Conservation (phyloP, 441 rosid species). For the Populus hybrid region DNA sequence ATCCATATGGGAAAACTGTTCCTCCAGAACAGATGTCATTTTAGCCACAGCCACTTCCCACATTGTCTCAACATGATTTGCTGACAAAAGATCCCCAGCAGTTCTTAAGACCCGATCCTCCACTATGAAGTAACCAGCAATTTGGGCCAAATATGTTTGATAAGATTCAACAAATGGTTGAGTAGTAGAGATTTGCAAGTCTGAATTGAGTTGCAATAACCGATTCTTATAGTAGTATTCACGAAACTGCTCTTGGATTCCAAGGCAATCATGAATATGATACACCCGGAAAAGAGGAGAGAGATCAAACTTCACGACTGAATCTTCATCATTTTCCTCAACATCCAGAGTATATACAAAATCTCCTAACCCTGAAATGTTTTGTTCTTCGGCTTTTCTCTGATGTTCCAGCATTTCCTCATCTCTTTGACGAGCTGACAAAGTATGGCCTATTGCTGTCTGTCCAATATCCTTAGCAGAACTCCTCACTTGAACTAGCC, state of each 20-base stretch:
- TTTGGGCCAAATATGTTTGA: slow-evolving; percentile 82
- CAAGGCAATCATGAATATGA: slow-evolving; percentile 80
- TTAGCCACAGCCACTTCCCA: slow-evolving; percentile 86
- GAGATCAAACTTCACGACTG: slow-evolving; percentile 69
- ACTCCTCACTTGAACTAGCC: slow-evolving; percentile 83
- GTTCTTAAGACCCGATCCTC: slow-evolving; percentile 92
- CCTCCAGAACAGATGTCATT: slow-evolving; percentile 59
- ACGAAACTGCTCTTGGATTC: slow-evolving; percentile 72
- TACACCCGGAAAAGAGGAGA: slow-evolving; percentile 84
- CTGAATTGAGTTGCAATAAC: slow-evolving; percentile 74
- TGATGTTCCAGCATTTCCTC: slow-evolving; percentile 84
- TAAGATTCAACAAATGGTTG: slow-evolving; percentile 91
- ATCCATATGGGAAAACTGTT: slow-evolving; percentile 75
- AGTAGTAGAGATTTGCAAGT: slow-evolving; percentile 65
- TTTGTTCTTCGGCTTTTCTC: slow-evolving; percentile 89
- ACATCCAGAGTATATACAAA: slow-evolving; percentile 62
- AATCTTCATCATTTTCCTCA: slow-evolving; percentile 77
- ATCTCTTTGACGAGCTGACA: slow-evolving; percentile 83
- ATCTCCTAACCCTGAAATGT: slow-evolving; percentile 61
- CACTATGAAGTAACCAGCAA: slow-evolving; percentile 87
- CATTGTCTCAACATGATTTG: slow-evolving; percentile 87
- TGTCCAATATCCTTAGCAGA: slow-evolving; percentile 88
- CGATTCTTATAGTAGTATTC: slow-evolving; percentile 81
- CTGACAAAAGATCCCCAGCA: slow-evolving; percentile 54
- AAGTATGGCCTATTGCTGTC: slow-evolving; percentile 75